Evolutionary conservation across 2,329 filamentous ascomycete genomes (phyloP).

Genomic region (Pseudopyrenochaeta lycopersici): DNA sequence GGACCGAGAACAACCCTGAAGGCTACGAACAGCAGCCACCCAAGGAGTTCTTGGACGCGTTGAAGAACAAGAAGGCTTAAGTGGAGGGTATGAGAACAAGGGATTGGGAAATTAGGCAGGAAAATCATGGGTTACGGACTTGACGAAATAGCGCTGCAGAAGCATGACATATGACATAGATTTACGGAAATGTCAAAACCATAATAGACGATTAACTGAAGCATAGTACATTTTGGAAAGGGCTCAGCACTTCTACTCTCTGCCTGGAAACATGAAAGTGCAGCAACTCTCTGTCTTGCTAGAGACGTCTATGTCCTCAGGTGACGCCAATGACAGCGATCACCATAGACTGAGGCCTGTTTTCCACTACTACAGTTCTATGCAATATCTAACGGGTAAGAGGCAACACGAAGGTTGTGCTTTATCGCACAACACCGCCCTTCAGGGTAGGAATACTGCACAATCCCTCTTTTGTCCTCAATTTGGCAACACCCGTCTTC

Average conservation of each 20-base stretch:
- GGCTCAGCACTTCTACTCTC: background rate
- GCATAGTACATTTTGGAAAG: background rate
- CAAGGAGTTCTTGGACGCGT: conserved; percentile 73
- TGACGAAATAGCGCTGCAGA: background rate
- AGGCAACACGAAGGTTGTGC: background rate
- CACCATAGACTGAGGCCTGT: too few species aligned
- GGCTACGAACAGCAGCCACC: conserved; percentile 95
- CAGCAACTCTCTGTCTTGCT: background rate
- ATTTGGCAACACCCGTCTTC: conserved; percentile 64
- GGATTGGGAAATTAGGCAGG: background rate
- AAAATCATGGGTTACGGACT: background rate
- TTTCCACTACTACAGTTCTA: background rate
- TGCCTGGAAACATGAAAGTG: too few species aligned
- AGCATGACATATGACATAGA: background rate
- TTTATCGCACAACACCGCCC: conserved; percentile 82
- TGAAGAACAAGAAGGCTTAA: conserved; percentile 45
- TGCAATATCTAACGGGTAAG: background rate
- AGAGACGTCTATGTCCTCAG: background rate
- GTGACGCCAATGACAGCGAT: background rate
- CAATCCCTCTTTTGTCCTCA: conserved; percentile 81
- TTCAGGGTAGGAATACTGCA: conserved; percentile 86
- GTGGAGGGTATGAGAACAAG: background rate
- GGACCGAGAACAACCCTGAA: conserved; percentile 96
- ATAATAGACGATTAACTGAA: background rate
- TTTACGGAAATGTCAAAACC: background rate